Evolutionary conservation across 2,329 filamentous ascomycete genomes (phyloP).

Genomic region (Thelonectria blattea): DNA sequence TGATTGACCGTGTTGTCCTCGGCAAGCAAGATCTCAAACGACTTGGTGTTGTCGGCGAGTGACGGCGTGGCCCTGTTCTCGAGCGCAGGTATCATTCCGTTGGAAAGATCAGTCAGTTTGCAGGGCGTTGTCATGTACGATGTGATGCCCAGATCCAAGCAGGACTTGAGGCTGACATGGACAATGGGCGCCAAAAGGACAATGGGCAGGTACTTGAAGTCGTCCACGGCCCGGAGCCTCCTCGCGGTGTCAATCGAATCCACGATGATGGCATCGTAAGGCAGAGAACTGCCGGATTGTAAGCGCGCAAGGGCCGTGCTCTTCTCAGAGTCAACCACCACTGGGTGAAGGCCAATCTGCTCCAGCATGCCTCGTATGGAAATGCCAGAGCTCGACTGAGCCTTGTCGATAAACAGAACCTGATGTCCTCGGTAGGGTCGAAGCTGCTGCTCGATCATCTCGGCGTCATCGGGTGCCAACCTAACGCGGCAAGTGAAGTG

Average conservation of each 20-base stretch:
- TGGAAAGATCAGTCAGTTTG: conserved; percentile 89
- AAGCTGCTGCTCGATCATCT: conserved; percentile 80
- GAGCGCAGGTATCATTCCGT: conserved; percentile 93
- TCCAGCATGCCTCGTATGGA: conserved; percentile 80
- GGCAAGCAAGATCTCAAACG: conserved; percentile 91
- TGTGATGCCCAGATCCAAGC: conserved; percentile 93
- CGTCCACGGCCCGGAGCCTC: conserved; percentile 82
- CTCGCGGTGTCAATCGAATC: conserved; percentile 93
- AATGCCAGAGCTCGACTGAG: conserved; percentile 76
- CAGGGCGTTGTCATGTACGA: conserved; percentile 99
- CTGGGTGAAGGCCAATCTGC: conserved; percentile 78
- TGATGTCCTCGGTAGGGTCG: conserved; percentile 91
- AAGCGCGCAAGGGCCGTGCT: conserved; percentile 63
- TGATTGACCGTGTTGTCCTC: conserved; percentile 99
- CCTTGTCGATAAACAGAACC: conserved; percentile 93
- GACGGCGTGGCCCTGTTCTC: conserved; percentile 92
- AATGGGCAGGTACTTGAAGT: conserved; percentile 97
- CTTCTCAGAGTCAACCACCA: conserved; percentile 82
- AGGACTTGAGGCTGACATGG: conserved; percentile 90
- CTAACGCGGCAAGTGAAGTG: conserved; percentile 95
- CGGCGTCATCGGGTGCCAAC: conserved; percentile 79
- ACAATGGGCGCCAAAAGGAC: conserved; percentile 89
- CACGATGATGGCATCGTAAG: conserved; percentile 94
- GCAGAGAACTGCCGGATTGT: conserved; percentile 62
- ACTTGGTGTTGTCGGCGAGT: conserved; percentile 91